Evolutionary conservation across 805 yeast genomes (phyloP).

Genomic region (Nakazawaea ernobii): DNA sequence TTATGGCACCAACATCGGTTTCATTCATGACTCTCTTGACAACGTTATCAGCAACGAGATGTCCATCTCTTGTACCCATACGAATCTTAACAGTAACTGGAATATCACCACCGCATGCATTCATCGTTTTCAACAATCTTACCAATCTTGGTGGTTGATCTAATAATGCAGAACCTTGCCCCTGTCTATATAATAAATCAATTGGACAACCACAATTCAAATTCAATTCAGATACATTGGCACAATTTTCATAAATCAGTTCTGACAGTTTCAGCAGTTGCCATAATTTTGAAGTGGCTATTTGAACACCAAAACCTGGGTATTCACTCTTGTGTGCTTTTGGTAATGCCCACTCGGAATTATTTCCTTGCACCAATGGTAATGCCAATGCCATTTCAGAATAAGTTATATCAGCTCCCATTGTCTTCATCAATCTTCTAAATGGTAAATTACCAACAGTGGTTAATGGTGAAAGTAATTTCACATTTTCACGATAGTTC

Average conservation of each 20-base stretch:
- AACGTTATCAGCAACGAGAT: constrained; percentile 80
- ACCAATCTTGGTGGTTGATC: constrained; percentile 81
- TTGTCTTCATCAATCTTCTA: constrained; percentile 82
- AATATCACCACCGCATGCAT: constrained; percentile 77
- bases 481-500: constrained; percentile 56
- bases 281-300: constrained; percentile 89
- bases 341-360: constrained; percentile 96
- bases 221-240: constrained; percentile 74
- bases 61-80: constrained; percentile 81
- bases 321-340: constrained; percentile 78
- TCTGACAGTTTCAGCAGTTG: constrained; percentile 93
- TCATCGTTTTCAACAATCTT: constrained; percentile 83
- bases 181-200: constrained; percentile 87
- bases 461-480: constrained; percentile 91
- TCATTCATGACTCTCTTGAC: constrained; percentile 69
- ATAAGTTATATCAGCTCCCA: constrained; percentile 92
- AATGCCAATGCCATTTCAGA: constrained; percentile 90
- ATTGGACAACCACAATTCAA: constrained; percentile 98
- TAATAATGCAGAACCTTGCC: constrained; percentile 91
- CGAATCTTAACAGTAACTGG: constrained; percentile 91
- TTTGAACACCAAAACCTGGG: constrained; percentile 90
- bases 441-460: constrained; percentile 97
- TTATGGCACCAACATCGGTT: constrained; percentile 83
- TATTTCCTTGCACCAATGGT: constrained; percentile 84
- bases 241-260: constrained; percentile 51